Evolutionary conservation across 2,329 filamentous ascomycete genomes (phyloP).

Genomic region (Fusarium xyrophilum): DNA sequence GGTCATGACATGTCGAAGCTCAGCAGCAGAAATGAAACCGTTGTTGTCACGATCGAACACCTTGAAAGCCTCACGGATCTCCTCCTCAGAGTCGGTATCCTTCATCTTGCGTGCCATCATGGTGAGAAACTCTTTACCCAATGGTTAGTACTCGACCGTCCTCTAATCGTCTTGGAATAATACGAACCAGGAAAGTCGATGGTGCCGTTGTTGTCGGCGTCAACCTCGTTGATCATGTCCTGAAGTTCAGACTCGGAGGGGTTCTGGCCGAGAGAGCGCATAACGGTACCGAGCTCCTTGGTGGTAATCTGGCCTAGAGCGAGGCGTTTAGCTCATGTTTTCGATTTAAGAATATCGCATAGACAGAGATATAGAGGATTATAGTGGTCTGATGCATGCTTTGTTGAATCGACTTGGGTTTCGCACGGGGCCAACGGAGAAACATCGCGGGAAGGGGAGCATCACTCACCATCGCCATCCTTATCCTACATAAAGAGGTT

Average conservation of each 20-base stretch:
- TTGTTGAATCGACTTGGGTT: slow-evolving; percentile 13
- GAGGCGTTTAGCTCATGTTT: slow-evolving; percentile 32
- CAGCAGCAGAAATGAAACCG: slow-evolving; percentile 87
- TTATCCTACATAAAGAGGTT: slow-evolving; percentile 69
- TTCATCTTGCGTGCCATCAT: slow-evolving; percentile 98
- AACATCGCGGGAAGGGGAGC: slow-evolving; percentile 25
- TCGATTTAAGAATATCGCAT: slow-evolving; percentile 13
- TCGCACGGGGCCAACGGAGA: slow-evolving; percentile 14
- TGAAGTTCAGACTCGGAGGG: slow-evolving; percentile 88
- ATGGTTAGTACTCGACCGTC: slow-evolving; percentile 26
- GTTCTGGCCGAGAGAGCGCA: slow-evolving; percentile 90
- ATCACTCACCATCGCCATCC: slow-evolving; percentile 83
- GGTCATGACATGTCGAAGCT: slow-evolving; percentile 90
- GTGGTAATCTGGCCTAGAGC: slow-evolving; percentile 83
- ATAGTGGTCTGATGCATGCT: slow-evolving; percentile 1
- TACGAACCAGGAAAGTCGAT: slow-evolving; percentile 85
- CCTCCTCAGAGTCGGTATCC: slow-evolving; percentile 89
- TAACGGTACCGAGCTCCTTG: slow-evolving; percentile 88
- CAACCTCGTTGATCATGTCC: slow-evolving; percentile 94
- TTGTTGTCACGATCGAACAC: slow-evolving; percentile 91
- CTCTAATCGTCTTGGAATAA: background rate
- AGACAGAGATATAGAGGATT: background rate
- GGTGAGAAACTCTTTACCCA: slow-evolving; percentile 77
- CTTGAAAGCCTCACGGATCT: slow-evolving; percentile 90
- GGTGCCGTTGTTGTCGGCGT: slow-evolving; percentile 90